A percentile compares a stretch with the other conserved stretches of the same genome.
These are phyloP conservation scores for Naganishia vaughanmartiniae DNA, from an alignment of 768 basidiomycete species.

Conservation along the genomic window DNA sequence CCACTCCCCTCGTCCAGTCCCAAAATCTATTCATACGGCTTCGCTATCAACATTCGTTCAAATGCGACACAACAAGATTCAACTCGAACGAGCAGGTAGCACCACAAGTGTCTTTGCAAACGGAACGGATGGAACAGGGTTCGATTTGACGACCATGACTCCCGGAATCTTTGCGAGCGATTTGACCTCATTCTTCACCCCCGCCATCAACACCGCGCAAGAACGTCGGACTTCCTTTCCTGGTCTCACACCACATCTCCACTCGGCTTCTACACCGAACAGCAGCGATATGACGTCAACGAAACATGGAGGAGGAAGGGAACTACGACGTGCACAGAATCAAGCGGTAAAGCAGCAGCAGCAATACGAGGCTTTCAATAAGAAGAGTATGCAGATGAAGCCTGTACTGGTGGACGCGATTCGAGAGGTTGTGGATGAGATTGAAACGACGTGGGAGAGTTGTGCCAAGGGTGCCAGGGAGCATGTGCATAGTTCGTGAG, in stretches of 20 bases:
- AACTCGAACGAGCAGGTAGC: constrained; percentile 44
- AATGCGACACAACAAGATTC: constrained; percentile 48
- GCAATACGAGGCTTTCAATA: constrained; percentile 23
- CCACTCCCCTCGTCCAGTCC: constrained; percentile 15
- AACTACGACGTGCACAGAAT: constrained; percentile 14
- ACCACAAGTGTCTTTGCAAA: constrained; percentile 23
- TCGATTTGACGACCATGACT: constrained; percentile 22
- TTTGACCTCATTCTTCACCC: constrained; percentile 21
- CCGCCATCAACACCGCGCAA: constrained; percentile 6
- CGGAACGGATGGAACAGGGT: constrained; percentile 11
- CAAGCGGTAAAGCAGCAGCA: constrained; percentile 14
- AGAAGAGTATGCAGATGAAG: constrained; percentile 58
- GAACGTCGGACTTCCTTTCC: constrained; percentile 22
- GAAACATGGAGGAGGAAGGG: not conserved
- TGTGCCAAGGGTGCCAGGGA: constrained; percentile 91
- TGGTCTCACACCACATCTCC: constrained; percentile 14
- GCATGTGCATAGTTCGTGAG: constrained; percentile 97
- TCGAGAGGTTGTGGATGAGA: constrained; percentile 89
- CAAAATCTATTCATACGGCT: constrained; percentile 31
- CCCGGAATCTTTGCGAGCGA: constrained; percentile 21
- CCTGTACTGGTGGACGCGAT: constrained; percentile 96
- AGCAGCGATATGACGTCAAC: not conserved
- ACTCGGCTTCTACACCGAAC: not conserved
- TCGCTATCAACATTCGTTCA: constrained; percentile 48
- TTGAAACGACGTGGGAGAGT: constrained; percentile 92